phyloP scores from a whole-genome alignment of 2,329 filamentous ascomycete species.

The Aspergillus tubingensis region DNA sequence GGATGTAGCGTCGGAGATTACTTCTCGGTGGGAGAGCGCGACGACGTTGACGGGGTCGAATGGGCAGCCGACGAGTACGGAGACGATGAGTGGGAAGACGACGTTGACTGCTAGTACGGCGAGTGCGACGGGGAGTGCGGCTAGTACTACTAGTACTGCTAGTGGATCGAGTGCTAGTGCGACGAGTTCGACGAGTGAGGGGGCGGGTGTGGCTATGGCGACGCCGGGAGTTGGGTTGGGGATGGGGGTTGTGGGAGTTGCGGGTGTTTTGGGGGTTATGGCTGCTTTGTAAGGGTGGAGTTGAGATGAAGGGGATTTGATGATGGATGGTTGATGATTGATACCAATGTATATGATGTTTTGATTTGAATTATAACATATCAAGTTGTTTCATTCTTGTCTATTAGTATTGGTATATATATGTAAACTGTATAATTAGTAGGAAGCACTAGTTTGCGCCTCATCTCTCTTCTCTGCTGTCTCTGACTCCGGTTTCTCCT shows the following conservation, averaged over 20 bases:
- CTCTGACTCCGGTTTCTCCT: background rate
- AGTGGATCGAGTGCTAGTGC: constrained; percentile 7
- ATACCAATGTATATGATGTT: background rate
- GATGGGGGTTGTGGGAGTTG: constrained; percentile 24
- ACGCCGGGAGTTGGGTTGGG: constrained; percentile 1
- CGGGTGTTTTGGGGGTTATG: constrained; percentile 34
- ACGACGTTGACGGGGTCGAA: background rate
- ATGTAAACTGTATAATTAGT: too few species aligned
- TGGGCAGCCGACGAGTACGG: background rate
- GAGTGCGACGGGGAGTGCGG: constrained; percentile 7
- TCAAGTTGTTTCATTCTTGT: too few species aligned
- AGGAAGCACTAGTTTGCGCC: background rate
- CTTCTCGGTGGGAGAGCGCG: background rate
- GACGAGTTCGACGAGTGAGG: constrained; percentile 18
- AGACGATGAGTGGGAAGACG: constrained; percentile 12
- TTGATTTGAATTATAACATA: background rate
- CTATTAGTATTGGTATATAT: too few species aligned
- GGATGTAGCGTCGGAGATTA: background rate
- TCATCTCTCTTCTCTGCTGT: background rate
- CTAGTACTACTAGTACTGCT: background rate
- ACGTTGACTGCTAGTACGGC: constrained; percentile 23
- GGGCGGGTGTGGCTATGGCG: constrained; percentile 24
- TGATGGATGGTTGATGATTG: background rate
- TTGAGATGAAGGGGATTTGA: background rate
- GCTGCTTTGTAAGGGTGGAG: constrained; percentile 27